Conservation (phyloP, 2,329 filamentous ascomycete species). For the Aspergillus oerlinghausenensis region DNA sequence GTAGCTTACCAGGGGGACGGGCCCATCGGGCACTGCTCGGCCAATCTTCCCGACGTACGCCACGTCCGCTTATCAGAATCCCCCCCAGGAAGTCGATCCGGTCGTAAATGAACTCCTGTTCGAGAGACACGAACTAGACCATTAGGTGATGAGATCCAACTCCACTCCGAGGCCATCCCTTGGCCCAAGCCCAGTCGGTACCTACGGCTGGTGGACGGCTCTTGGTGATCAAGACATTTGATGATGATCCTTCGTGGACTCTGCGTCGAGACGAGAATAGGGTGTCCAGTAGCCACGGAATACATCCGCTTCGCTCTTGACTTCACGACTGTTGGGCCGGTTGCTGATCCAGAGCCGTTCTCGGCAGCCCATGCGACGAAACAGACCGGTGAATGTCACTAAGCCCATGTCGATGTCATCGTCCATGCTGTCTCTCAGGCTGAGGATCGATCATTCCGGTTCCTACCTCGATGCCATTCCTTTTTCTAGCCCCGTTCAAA, state of each 20-base stretch:
- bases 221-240: conserved; percentile 1
- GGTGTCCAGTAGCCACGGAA: conserved; percentile 5
- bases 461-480: conserved; percentile 1
- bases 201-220: conserved; percentile 4
- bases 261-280: conserved; percentile 3
- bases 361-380: not conserved
- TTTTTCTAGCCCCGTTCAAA: not conserved
- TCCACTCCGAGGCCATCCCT: conserved; percentile 6
- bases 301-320: conserved; percentile 8
- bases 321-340: not conserved
- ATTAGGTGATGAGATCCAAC: not conserved
- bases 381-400: conserved; percentile 1
- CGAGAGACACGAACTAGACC: not conserved
- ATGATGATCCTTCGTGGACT: conserved; percentile 1
- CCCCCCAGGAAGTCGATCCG: conserved; percentile 14
- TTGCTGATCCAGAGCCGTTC: conserved; percentile 8
- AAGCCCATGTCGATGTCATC: conserved; percentile 1
- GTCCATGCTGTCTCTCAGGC: conserved; percentile 5
- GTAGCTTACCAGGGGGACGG: conserved; percentile 11
- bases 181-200: conserved; percentile 4
- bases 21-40: conserved; percentile 7
- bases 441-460: conserved; percentile 17
- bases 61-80: conserved; percentile 10
- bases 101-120: not conserved
- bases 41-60: conserved; percentile 13